phyloP scores from a whole-genome alignment of 2,329 filamentous ascomycete species.

The Tolypocladium inflatum region DNA sequence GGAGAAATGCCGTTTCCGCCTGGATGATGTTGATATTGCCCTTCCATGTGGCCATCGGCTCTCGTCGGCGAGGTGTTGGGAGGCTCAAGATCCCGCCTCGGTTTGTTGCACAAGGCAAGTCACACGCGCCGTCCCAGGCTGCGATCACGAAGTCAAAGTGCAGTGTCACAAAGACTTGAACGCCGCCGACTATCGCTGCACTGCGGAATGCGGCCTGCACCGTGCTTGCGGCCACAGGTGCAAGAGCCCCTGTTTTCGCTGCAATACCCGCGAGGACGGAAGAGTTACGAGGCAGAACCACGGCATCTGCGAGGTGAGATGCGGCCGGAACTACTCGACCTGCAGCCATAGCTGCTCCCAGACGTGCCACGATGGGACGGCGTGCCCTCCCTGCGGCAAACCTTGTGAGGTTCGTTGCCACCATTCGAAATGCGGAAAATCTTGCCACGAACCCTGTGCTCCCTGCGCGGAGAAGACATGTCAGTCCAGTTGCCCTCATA shows the following conservation, averaged over 20 bases:
- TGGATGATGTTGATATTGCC: conserved; percentile 19
- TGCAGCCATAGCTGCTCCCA: conserved; percentile 46
- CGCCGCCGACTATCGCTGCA: conserved; percentile 33
- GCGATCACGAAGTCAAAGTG: conserved; percentile 41
- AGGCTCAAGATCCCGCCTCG: conserved; percentile 29
- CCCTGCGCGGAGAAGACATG: conserved; percentile 50
- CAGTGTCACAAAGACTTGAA: conserved; percentile 39
- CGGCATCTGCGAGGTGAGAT: conserved; percentile 35
- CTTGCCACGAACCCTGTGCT: conserved; percentile 49
- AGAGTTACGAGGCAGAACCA: conserved; percentile 28
- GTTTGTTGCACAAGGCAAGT: conserved; percentile 42
- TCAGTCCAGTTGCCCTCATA: conserved; percentile 45
- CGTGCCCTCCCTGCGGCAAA: conserved; percentile 36
- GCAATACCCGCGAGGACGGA: conserved; percentile 27
- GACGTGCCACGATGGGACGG: conserved; percentile 39
- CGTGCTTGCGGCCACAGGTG: conserved; percentile 53
- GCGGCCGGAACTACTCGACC: conserved; percentile 37
- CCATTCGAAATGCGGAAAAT: conserved; percentile 45
- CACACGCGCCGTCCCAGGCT: conserved; percentile 38
- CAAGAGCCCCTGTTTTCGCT: conserved; percentile 35
- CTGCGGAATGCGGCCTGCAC: conserved; percentile 29
- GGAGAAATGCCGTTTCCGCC: conserved; percentile 20
- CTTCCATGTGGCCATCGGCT: conserved; percentile 33
- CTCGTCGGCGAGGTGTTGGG: conserved; percentile 23
- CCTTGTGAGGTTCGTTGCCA: conserved; percentile 46